phyloP scores from a whole-genome alignment of 768 basidiomycete genomes.

The Hirschioporus abietinus region DNA sequence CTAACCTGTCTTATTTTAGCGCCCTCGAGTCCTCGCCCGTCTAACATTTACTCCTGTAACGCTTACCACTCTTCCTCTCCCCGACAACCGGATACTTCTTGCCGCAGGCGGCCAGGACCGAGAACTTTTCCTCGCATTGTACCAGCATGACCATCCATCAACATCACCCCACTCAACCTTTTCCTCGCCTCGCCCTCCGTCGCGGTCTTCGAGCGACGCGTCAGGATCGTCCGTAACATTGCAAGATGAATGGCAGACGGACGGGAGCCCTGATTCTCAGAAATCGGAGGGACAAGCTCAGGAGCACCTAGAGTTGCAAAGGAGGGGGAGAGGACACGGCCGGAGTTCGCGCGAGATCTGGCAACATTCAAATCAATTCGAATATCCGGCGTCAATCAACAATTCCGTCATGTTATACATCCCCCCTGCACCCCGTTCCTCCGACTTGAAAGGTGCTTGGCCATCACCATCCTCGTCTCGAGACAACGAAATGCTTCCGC shows the following conservation, averaged over 20 bases:
- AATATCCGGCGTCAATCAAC: conserved; percentile 67
- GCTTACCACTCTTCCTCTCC: conserved; percentile 48
- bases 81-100: conserved; percentile 51
- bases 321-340: neutral
- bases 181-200: neutral
- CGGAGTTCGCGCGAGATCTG: conserved; percentile 31
- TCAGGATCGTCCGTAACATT: neutral
- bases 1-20: conserved; percentile 11
- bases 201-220: neutral
- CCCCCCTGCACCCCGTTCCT: neutral
- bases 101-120: conserved; percentile 73
- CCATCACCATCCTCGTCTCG: conserved; percentile 37
- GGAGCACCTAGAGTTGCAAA: neutral
- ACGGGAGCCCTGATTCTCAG: neutral
- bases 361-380: conserved; percentile 21
- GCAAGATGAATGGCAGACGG: neutral
- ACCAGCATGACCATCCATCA: neutral
- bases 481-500: conserved; percentile 63
- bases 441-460: neutral
- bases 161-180: neutral
- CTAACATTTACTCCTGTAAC: conserved; percentile 61
- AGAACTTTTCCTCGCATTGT: conserved; percentile 60
- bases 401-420: conserved; percentile 59
- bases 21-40: conserved; percentile 43
- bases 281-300: neutral